phyloP scores from a whole-genome alignment of 2,329 filamentous ascomycete genomes.

The Fusarium torreyae region DNA sequence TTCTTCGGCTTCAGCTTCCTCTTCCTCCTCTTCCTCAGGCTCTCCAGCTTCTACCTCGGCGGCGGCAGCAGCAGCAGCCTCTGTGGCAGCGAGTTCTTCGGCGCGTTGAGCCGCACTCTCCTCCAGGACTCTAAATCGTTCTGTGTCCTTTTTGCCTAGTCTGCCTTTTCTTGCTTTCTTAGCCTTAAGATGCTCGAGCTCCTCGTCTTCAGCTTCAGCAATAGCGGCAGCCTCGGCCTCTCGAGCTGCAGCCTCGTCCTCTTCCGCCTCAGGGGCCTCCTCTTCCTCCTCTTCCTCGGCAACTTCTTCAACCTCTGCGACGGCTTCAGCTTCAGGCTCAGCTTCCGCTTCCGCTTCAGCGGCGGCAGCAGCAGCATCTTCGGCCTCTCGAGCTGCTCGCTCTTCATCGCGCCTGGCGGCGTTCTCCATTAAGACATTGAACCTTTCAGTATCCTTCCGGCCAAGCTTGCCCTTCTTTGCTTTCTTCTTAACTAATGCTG shows the following conservation, averaged over 20 bases:
- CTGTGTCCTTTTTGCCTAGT: constrained; percentile 44
- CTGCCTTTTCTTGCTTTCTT: constrained; percentile 56
- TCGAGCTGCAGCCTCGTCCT: constrained; percentile 10
- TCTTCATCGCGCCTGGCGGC: constrained; percentile 43
- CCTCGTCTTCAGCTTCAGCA: constrained; percentile 54
- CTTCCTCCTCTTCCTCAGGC: constrained; percentile 50
- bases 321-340: constrained; percentile 44
- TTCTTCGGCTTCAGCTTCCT: neutral
- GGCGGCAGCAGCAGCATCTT: constrained; percentile 3
- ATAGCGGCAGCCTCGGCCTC: constrained; percentile 49
- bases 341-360: constrained; percentile 11
- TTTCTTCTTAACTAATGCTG: constrained; percentile 55
- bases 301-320: constrained; percentile 42
- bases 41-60: constrained; percentile 45
- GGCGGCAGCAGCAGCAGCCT: constrained; percentile 43
- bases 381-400: constrained; percentile 41
- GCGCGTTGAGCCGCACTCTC: constrained; percentile 35
- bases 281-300: constrained; percentile 20
- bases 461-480: constrained; percentile 54
- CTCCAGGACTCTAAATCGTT: constrained; percentile 31
- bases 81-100: constrained; percentile 46
- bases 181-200: constrained; percentile 59
- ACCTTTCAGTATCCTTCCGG: constrained; percentile 45
- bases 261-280: constrained; percentile 12
- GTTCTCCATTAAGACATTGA: constrained; percentile 31